phyloP scores from a whole-genome alignment of 2,329 filamentous ascomycete species.

The Monosporascus sp. region DNA sequence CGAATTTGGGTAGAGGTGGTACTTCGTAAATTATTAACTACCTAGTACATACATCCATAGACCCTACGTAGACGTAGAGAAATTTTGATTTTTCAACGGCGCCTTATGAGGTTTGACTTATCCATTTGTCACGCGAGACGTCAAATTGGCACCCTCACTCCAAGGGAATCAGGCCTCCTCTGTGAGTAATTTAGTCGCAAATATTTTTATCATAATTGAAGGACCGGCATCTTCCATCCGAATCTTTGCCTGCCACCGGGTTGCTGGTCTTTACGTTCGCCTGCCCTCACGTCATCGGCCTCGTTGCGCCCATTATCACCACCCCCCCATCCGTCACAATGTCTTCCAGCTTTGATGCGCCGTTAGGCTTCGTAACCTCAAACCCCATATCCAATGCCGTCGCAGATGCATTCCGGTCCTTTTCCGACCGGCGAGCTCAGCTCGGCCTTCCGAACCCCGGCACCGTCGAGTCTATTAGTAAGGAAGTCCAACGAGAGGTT shows the following conservation, averaged over 20 bases:
- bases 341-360: slow-evolving; percentile 41
- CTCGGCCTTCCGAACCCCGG: slow-evolving; percentile 89
- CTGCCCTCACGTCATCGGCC: slow-evolving; percentile 7
- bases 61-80: background rate
- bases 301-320: slow-evolving; percentile 20
- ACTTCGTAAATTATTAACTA: no score
- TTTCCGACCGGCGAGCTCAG: slow-evolving; percentile 79
- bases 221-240: background rate
- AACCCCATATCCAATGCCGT: slow-evolving; percentile 68
- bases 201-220: background rate
- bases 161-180: background rate
- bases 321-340: slow-evolving; percentile 34
- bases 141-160: background rate
- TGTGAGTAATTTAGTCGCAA: background rate
- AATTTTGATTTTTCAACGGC: slow-evolving; percentile 2
- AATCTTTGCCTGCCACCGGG: background rate
- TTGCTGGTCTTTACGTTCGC: slow-evolving; percentile 6
- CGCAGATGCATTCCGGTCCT: slow-evolving; percentile 72
- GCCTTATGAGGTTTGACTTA: background rate
- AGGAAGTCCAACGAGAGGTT: slow-evolving; percentile 94
- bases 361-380: slow-evolving; percentile 62
- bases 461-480: slow-evolving; percentile 80
- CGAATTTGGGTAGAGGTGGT: no score
- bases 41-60: no score
- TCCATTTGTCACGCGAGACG: background rate